These are phyloP conservation scores for Parascedosporium putredinis DNA, from an alignment of 2,329 filamentous ascomycete species.

Conservation along the genomic window DNA sequence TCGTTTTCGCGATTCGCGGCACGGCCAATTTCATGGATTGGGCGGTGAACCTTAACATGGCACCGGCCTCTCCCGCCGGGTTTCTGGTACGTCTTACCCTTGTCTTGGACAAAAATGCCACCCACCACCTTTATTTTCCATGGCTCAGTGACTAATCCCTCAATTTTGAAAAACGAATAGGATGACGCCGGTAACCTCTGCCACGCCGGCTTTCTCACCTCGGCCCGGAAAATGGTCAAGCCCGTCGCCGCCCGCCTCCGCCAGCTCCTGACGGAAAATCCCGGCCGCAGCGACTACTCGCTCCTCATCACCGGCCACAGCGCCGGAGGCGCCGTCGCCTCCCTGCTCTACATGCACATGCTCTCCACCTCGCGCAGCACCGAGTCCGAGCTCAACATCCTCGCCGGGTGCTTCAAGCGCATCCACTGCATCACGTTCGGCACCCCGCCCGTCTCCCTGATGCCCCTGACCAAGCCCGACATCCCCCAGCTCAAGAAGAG, in stretches of 20 bases:
- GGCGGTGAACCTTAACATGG: constrained; percentile 69
- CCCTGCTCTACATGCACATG: constrained; percentile 75
- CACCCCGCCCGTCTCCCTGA: constrained; percentile 64
- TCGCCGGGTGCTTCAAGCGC: constrained; percentile 58
- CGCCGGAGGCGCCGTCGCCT: constrained; percentile 74
- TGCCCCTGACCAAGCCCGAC: constrained; percentile 54
- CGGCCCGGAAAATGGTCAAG: constrained; percentile 63
- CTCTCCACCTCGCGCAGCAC: constrained; percentile 44
- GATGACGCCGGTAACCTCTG: constrained; percentile 70
- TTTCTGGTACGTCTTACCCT: constrained; percentile 41
- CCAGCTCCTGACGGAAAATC: constrained; percentile 61
- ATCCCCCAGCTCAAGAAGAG: constrained; percentile 46
- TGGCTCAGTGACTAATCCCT: background rate
- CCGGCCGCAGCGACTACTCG: constrained; percentile 52
- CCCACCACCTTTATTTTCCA: too few relatives aligned
- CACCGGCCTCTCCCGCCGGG: constrained; percentile 51
- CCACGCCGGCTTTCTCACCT: constrained; percentile 69
- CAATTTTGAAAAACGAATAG: background rate
- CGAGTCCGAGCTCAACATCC: constrained; percentile 55
- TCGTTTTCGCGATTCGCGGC: constrained; percentile 77
- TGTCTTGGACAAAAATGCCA: background rate
- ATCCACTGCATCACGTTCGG: constrained; percentile 82
- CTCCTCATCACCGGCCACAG: constrained; percentile 79
- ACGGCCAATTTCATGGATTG: constrained; percentile 76
- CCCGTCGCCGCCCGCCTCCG: constrained; percentile 63